Base-by-base conservation (phyloP, 805 yeast genomes). In the Starmerella geochares region DNA sequence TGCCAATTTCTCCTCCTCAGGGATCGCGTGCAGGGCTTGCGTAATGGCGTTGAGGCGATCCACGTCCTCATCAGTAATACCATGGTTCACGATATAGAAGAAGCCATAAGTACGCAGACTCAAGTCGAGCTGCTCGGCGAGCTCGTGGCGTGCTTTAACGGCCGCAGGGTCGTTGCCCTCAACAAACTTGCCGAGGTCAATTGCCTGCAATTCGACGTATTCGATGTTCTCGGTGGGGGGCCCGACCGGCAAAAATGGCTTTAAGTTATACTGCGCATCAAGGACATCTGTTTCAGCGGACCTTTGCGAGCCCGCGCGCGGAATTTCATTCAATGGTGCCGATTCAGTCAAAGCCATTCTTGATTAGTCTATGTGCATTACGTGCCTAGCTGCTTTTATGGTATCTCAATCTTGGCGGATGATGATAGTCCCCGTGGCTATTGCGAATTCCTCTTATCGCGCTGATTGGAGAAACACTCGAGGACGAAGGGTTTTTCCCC, bases 21-120 rank as follows among this genome's bases (percentile, higher is more conserved):
- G 69, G 6, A 70, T 55, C 37, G 70, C 71, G 37, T 71, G 61
- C 2, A 71, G 60, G 1, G 71, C 62, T 54, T 72, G 76, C 1
- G 73, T 68, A 19, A 72, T 58, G 0, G 75, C 62, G 50, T 68
- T 62, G 38, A 71, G 54, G n/a, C 63, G 63, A 10, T 63, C 68
- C 11, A 72, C 55, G 11, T 58, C 56, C 19, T 63, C 69, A 11
- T 52, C 55, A 3, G 59, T 58, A 46, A 71, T 63, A 1, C 76
- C 77, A 52, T 69, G 74, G 52, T 71, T 71, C 10, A 62, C 57
- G 19, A 73, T 51, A 27, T 69, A 68, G 60, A 73, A 70, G 54
- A 73, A 73, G 1, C 77, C 77, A 48, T 67, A 66, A 1, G 71
- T 66, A 2, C 70, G 62, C 23, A 73, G 55, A 0, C 76, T 68